Percentiles rank a stretch among this genome's conserved stretches.
These are phyloP conservation scores for Fusarium nelsonii DNA, from an alignment of 2,329 filamentous ascomycete species.

Conservation along the genomic window DNA sequence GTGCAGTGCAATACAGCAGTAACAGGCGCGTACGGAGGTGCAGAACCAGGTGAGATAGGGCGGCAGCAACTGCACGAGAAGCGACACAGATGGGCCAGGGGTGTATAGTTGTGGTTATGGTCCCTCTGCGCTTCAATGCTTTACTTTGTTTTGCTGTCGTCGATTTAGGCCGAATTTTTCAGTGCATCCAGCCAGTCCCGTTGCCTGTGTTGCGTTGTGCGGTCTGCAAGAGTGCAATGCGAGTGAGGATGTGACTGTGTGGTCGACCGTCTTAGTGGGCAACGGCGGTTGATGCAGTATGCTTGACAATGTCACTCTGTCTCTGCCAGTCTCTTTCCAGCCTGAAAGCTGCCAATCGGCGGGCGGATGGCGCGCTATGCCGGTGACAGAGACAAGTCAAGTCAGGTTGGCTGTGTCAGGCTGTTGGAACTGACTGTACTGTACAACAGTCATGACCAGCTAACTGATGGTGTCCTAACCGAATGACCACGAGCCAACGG, in stretches of 20 bases:
- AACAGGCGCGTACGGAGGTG: conserved; percentile 39
- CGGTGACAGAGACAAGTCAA: conserved; percentile 28
- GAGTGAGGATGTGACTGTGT: conserved; percentile 42
- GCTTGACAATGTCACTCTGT: conserved; percentile 42
- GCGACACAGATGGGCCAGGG: conserved; percentile 24
- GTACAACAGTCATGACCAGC: not conserved
- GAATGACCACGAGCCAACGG: conserved; percentile 36
- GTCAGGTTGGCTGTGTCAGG: conserved; percentile 10
- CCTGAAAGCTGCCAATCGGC: conserved; percentile 21
- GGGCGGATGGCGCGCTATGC: conserved; percentile 27
- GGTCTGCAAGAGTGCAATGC: conserved; percentile 30
- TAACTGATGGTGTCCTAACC: conserved; percentile 22
- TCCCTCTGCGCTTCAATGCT: not conserved
- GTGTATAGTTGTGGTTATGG: conserved; percentile 21
- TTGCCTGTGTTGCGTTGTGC: conserved; percentile 7
- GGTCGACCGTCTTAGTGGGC: conserved; percentile 26
- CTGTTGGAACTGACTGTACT: conserved; percentile 21
- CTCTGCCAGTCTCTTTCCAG: conserved; percentile 21
- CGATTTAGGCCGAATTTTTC: not conserved
- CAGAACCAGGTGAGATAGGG: conserved; percentile 28
- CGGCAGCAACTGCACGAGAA: conserved; percentile 42
- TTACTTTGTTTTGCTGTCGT: conserved; percentile 3
- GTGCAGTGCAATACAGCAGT: conserved; percentile 26
- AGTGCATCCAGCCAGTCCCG: conserved; percentile 15
- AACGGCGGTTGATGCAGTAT: conserved; percentile 41